Percentiles rank a stretch among this genome's conserved stretches.
These are phyloP conservation scores for Aspergillus biplanus DNA, from an alignment of 495 filamentous ascomycete species.

Conservation along the genomic window DNA sequence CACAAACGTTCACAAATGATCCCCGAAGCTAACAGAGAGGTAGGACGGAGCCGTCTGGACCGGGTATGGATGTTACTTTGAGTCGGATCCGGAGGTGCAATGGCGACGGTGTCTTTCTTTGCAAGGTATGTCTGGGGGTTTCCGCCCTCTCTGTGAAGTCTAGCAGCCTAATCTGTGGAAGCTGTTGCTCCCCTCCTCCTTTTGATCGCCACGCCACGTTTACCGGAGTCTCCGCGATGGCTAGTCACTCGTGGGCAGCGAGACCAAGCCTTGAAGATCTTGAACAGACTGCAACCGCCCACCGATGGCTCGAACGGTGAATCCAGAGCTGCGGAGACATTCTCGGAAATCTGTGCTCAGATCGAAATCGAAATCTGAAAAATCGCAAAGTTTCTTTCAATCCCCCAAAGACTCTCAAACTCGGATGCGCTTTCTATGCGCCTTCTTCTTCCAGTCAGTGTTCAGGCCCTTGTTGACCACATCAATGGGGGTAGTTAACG, in stretches of 20 bases:
- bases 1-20: neutral
- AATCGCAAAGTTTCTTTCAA: neutral
- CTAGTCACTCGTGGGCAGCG: neutral
- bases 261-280: neutral
- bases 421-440: neutral
- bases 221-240: constrained; percentile 1
- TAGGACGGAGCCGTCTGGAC: neutral
- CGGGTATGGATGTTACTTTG: neutral
- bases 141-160: neutral
- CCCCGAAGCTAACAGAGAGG: neutral
- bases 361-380: neutral
- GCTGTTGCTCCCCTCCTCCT: neutral
- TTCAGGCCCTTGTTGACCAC: too few relatives aligned
- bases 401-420: neutral
- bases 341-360: neutral
- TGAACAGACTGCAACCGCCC: neutral
- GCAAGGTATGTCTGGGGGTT: constrained; percentile 14
- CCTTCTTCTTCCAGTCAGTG: neutral
- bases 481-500: neutral
- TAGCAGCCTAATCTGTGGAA: neutral
- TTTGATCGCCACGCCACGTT: neutral
- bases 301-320: neutral
- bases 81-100: neutral
- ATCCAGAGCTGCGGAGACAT: neutral
- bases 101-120: neutral